Evolutionary conservation across 2,329 filamentous ascomycete species (phyloP).

Genomic region (Fusarium begoniae): DNA sequence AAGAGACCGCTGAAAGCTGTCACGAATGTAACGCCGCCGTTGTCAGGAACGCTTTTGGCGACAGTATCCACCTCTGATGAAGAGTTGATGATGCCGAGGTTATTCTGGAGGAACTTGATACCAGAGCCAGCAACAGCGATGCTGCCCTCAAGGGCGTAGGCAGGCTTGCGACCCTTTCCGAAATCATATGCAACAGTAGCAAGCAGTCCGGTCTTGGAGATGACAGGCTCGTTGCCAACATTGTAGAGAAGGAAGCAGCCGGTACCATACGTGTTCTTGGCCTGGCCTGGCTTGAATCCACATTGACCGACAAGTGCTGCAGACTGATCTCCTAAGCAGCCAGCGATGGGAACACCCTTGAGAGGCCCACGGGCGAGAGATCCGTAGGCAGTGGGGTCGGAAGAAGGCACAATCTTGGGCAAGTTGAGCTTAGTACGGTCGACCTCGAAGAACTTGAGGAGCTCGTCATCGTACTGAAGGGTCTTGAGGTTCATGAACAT

Average conservation of each 20-base stretch:
- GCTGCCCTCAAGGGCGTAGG: conserved; percentile 85
- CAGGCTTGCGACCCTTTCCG: conserved; percentile 65
- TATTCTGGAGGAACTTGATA: conserved; percentile 77
- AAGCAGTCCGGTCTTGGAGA: conserved; percentile 83
- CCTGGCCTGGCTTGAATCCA: conserved; percentile 81
- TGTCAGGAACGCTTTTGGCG: conserved; percentile 69
- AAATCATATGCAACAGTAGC: conserved; percentile 91
- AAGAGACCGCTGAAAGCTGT: conserved; percentile 92
- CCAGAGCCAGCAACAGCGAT: conserved; percentile 84
- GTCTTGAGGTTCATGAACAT: conserved; percentile 94
- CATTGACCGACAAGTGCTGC: conserved; percentile 87
- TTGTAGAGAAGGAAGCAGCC: conserved; percentile 92
- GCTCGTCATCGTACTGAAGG: conserved; percentile 78
- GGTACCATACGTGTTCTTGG: conserved; percentile 92
- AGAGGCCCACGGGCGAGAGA: conserved; percentile 71
- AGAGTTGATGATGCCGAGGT: conserved; percentile 67
- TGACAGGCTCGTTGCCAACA: conserved; percentile 83
- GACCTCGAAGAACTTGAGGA: conserved; percentile 83
- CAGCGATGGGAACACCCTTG: conserved; percentile 77
- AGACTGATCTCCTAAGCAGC: conserved; percentile 87
- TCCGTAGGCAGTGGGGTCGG: conserved; percentile 78
- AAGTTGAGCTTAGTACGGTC: conserved; percentile 73
- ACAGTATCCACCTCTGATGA: conserved; percentile 61
- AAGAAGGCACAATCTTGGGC: conserved; percentile 85
- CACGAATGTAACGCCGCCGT: conserved; percentile 85